phyloP scores from a whole-genome alignment of 2,329 filamentous ascomycete genomes.

The Aspergillus latus region DNA sequence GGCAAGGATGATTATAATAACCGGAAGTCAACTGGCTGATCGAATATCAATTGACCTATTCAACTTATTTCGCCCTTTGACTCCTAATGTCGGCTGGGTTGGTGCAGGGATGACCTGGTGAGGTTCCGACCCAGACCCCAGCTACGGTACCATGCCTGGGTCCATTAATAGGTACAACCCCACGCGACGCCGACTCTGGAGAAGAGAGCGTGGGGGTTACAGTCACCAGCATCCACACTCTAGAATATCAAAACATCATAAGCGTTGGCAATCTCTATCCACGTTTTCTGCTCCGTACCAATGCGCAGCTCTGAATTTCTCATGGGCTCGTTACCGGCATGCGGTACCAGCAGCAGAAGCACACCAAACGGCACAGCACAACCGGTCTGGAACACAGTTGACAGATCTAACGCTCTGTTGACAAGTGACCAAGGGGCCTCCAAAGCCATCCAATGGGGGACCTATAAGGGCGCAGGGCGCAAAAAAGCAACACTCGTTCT shows the following conservation, averaged over 20 bases:
- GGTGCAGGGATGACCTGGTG: constrained; percentile 4
- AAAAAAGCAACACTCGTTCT: no score
- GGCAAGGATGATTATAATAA: constrained; percentile 12
- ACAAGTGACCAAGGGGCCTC: no score
- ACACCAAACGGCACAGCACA: no score
- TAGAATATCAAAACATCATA: background rate
- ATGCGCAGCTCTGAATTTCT: no score
- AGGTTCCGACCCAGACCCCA: constrained; percentile 1
- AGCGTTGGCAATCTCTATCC: no score
- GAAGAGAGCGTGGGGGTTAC: constrained; percentile 14
- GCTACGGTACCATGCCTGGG: constrained; percentile 1
- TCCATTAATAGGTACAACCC: constrained; percentile 4
- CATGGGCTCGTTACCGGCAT: no score
- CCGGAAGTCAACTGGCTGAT: constrained; percentile 5
- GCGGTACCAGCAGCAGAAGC: no score
- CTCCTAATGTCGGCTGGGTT: constrained; percentile 15
- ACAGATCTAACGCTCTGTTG: no score
- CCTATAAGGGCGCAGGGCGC: no score
- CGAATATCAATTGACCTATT: constrained; percentile 5
- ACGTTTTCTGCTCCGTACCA: no score
- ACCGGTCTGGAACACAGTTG: no score
- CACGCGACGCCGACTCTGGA: constrained; percentile 16
- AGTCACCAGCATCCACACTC: background rate
- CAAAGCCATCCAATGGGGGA: no score
- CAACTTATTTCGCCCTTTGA: constrained; percentile 10